A percentile compares a stretch with the other conserved stretches of the same genome.
Evolutionary conservation across 768 basidiomycete species (phyloP).

Genomic region (Leucosporidium scottii): DNA sequence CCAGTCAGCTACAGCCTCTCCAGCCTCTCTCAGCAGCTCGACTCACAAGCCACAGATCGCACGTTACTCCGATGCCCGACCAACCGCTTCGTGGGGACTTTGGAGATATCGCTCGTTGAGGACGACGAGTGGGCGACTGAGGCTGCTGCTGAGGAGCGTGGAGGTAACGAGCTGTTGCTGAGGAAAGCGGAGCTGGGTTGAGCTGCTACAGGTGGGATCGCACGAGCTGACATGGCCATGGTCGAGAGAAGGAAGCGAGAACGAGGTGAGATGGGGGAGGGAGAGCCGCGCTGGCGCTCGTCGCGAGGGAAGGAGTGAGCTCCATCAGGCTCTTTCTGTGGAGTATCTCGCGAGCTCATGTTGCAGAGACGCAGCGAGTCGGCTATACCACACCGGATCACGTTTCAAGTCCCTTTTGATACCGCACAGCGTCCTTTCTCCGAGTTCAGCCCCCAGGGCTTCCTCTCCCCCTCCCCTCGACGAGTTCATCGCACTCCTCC

Average conservation of each 20-base stretch:
- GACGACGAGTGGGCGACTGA: neutral
- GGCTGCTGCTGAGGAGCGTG: neutral
- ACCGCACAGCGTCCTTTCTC: too few species aligned
- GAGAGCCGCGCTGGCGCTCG: neutral
- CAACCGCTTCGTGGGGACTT: neutral
- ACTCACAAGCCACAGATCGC: slow-evolving; percentile 1
- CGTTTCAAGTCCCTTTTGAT: neutral
- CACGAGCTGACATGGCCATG: neutral
- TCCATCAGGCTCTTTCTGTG: neutral
- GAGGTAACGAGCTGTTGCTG: neutral
- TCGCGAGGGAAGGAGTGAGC: neutral
- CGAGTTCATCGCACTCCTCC: too few species aligned
- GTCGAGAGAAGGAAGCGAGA: neutral
- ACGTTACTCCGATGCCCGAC: neutral
- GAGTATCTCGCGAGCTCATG: neutral
- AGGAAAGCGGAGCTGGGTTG: too few species aligned
- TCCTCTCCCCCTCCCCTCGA: neutral
- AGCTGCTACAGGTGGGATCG: too few species aligned
- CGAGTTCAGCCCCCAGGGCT: neutral
- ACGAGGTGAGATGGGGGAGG: neutral
- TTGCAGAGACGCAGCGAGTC: neutral
- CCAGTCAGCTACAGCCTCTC: neutral
- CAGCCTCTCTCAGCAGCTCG: neutral
- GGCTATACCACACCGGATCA: neutral
- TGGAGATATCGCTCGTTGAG: neutral